Base-by-base conservation (phyloP, 2,329 filamentous ascomycete species). In the Thielaviopsis populi region DNA sequence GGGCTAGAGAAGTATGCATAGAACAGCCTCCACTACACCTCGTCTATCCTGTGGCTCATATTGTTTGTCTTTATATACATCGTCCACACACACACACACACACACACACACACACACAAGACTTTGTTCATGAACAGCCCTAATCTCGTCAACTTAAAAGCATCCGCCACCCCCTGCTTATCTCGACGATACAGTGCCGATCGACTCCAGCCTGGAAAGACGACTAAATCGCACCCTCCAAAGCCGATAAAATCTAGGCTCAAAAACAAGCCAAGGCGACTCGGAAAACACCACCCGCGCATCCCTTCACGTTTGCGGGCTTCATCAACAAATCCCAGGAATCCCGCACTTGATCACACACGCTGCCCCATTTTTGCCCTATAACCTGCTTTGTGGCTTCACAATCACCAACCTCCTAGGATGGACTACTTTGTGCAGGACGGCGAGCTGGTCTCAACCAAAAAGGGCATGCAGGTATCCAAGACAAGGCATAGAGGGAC, bases 341-440 rank as follows among this genome's bases (percentile, higher is more conserved):
- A 37, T n/a, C 30, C 27, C 37, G 30, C 22, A 27, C 24, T 19
- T 24, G 15, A 50, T 27, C 3, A 46, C 17, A 19, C 4, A 50
- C 4, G 24, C 46, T 15, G 24, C 24, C n/a, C 1, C 30, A 13
- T 19, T 15, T 15, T 33, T 30, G 59, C 15, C 30, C 37, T 61
- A 19, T 8, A 8, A 19, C 42, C 17, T 46, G 22, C 41, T 24
- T 30, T 61, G 59, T 41, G 15, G 8, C 41, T 13, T 24, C 6
- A 13, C 8, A 37, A 19, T 15, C 13, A 24, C 30, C 19, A 24
- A 24, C 50, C 6, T 37, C 33, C 22, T 8, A 40, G 83, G 17
- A 76, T 75, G 74, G 73, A 75, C 65, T 73, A 76, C 66, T 74
- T 74, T 3, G 67, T 75, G 41, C 70, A 70, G 63, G 71, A 72